phyloP scores from a whole-genome alignment of 1,284 basidiomycete species.

The Meira nashicola region DNA sequence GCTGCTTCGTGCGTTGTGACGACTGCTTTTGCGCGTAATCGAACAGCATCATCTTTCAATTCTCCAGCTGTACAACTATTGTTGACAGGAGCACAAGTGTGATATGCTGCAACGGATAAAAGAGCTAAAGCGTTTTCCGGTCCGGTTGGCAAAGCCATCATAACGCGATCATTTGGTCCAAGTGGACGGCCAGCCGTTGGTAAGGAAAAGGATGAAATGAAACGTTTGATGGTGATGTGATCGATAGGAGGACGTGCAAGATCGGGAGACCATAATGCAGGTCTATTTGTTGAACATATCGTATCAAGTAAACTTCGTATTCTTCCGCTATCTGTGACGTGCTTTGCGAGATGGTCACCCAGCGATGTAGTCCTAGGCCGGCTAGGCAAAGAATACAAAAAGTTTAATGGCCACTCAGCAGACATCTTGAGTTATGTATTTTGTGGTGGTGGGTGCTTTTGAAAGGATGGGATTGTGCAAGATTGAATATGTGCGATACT shows the following conservation, averaged over 20 bases:
- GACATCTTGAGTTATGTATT: too few relatives aligned
- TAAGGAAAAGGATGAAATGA: conserved; percentile 41
- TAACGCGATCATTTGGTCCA: conserved; percentile 49
- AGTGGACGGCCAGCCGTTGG: conserved; percentile 33
- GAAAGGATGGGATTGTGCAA: too few relatives aligned
- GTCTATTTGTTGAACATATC: conserved; percentile 41
- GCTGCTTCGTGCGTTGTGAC: conserved; percentile 46
- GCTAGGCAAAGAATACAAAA: conserved; percentile 40
- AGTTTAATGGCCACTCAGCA: conserved; percentile 35
- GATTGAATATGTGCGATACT: too few relatives aligned
- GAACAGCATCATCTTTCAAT: conserved; percentile 48
- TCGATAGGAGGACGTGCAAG: conserved; percentile 44
- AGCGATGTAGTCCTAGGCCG: conserved; percentile 38
- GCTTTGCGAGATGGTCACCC: conserved; percentile 46
- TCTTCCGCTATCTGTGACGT: conserved; percentile 49
- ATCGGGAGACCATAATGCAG: conserved; percentile 50
- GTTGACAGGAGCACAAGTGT: conserved; percentile 51
- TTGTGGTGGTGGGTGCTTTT: too few relatives aligned
- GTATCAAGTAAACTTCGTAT: conserved; percentile 44
- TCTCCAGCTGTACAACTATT: conserved; percentile 50
- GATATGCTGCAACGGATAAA: conserved; percentile 46
- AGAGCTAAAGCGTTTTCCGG: conserved; percentile 50
- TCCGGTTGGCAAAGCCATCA: conserved; percentile 52
- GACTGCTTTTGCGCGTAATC: conserved; percentile 49
- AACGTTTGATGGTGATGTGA: conserved; percentile 45